These are phyloP conservation scores for Saraca asoca DNA, from an alignment of 331 rosid genomes.

Conservation along the genomic window DNA sequence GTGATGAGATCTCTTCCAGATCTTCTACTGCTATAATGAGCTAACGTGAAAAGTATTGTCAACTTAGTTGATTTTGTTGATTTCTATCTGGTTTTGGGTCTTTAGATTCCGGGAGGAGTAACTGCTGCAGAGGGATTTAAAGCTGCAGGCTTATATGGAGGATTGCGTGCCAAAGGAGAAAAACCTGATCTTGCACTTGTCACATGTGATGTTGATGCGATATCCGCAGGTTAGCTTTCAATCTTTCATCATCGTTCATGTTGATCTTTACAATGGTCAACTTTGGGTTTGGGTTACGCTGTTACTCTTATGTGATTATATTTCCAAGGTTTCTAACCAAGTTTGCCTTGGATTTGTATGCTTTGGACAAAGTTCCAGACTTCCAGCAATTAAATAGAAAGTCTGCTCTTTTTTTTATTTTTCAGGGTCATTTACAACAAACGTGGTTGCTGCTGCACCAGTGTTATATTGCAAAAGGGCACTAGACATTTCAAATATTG, in stretches of 20 bases:
- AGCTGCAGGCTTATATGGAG: slow-evolving; percentile 86
- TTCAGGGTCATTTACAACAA: slow-evolving; percentile 78
- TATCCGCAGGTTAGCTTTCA: slow-evolving; percentile 69
- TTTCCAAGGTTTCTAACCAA: slow-evolving; percentile 6
- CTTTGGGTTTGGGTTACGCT: slow-evolving; percentile 1
- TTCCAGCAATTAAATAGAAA: neutral
- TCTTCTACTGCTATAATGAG: too few relatives aligned
- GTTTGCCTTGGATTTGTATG: neutral
- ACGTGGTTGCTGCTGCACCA: slow-evolving; percentile 96
- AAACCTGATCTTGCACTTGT: slow-evolving; percentile 96
- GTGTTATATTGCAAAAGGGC: slow-evolving; percentile 70
- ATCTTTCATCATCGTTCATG: slow-evolving; percentile 1
- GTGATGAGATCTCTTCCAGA: too few relatives aligned
- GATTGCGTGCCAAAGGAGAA: slow-evolving; percentile 71
- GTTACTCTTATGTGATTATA: slow-evolving; percentile 2
- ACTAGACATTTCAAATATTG: slow-evolving; percentile 60
- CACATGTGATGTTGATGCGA: slow-evolving; percentile 90
- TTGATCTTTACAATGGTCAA: neutral
- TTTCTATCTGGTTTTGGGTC: slow-evolving; percentile 12
- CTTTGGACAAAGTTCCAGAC: neutral
- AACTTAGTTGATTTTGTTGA: slow-evolving; percentile 11
- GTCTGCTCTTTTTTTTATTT: neutral
- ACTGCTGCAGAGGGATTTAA: slow-evolving; percentile 89
- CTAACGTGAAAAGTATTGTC: neutral
- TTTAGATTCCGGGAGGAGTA: slow-evolving; percentile 89